A percentile compares a stretch with the other conserved stretches of the same genome.
Conservation (phyloP, 208 protist genomes). For the Leishmania martiniquensis region DNA sequence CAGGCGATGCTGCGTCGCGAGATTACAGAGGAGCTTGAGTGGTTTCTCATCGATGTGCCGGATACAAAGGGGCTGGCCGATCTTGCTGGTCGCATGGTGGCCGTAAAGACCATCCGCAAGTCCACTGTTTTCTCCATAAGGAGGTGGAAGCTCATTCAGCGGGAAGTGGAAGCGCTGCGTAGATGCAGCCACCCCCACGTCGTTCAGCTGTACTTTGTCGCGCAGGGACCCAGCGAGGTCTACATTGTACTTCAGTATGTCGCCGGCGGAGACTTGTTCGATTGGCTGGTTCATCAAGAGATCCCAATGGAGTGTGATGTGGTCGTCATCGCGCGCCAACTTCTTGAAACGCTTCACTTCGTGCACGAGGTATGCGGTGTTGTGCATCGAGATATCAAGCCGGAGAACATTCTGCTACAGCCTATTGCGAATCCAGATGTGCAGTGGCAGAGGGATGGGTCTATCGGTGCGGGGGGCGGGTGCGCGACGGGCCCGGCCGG, state of each 20-base stretch:
- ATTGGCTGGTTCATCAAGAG: conserved; percentile 56
- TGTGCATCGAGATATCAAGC: conserved; percentile 97
- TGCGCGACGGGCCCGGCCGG: conserved; percentile 3
- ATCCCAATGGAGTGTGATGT: conserved; percentile 54
- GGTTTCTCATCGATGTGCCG: background rate
- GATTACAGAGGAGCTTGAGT: conserved; percentile 8
- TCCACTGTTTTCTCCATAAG: conserved; percentile 45
- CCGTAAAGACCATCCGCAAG: conserved; percentile 59
- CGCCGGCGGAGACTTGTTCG: conserved; percentile 54
- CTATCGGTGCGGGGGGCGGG: conserved; percentile 15
- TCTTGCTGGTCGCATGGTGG: conserved; percentile 35
- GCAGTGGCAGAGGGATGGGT: conserved; percentile 26
- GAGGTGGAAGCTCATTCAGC: conserved; percentile 51
- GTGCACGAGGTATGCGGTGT: conserved; percentile 57
- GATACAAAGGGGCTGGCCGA: conserved; percentile 16
- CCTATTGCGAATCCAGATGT: conserved; percentile 3
- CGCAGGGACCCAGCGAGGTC: conserved; percentile 52
- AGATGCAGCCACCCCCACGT: conserved; percentile 49
- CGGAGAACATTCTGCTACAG: conserved; percentile 89
- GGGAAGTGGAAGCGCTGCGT: conserved; percentile 48
- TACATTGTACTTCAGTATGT: conserved; percentile 58
- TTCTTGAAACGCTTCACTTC: conserved; percentile 47
- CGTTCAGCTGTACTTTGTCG: conserved; percentile 51
- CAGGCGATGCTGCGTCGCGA: conserved; percentile 32
- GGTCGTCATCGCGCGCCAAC: conserved; percentile 41